Conservation (phyloP, 305 asterid species). For the Rubia tinctorum region DNA sequence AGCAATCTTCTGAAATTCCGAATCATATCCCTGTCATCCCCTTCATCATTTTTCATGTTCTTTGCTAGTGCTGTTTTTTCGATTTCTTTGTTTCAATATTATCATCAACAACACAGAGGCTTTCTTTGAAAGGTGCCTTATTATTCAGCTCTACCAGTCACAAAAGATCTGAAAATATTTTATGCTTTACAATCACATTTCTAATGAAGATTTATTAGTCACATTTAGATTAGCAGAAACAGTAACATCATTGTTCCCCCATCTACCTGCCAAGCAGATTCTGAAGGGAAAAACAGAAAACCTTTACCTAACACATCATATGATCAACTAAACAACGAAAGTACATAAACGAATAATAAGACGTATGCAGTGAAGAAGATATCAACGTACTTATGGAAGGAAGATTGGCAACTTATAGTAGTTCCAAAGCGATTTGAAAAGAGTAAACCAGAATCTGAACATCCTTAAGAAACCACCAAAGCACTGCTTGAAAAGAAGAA, state of each 20-base stretch:
- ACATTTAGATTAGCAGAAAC: neutral
- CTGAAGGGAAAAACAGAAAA: constrained; percentile 5
- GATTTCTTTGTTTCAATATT: neutral
- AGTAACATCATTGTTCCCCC: neutral
- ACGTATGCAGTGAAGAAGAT: too few species aligned
- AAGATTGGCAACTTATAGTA: neutral
- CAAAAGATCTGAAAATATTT: neutral
- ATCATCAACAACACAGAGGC: neutral
- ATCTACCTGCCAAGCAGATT: neutral
- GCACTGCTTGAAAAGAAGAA: neutral
- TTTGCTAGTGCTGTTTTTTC: neutral
- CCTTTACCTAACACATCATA: neutral
- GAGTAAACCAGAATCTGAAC: too few species aligned
- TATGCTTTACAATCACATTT: too few species aligned
- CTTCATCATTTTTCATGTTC: neutral
- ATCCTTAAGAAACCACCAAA: neutral
- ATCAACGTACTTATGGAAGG: too few species aligned
- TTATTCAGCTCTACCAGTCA: neutral
- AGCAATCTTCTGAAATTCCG: neutral
- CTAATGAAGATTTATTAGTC: neutral
- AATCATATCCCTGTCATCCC: neutral
- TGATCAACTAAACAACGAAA: neutral
- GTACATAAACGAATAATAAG: neutral
- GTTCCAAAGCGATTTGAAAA: neutral
- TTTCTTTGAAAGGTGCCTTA: neutral